Evolutionary conservation across 2,329 filamentous ascomycete species (phyloP).

Genomic region (Macrophomina phaseolina): DNA sequence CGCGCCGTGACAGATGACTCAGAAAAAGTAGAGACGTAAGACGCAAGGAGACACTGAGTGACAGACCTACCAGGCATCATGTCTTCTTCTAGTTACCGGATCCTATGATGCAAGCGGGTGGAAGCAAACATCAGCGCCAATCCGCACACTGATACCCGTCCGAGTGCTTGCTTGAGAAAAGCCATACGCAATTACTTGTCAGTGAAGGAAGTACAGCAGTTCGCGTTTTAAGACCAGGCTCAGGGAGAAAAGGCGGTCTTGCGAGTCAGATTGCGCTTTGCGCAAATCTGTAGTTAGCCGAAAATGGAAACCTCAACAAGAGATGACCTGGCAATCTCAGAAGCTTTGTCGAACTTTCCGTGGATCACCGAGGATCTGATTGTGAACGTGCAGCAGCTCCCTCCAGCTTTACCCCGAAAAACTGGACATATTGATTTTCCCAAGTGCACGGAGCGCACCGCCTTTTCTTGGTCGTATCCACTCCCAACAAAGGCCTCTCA

Average conservation of each 20-base stretch:
- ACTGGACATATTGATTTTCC: slow-evolving; percentile 1
- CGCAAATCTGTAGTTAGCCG: slow-evolving; percentile 16
- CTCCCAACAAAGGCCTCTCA: slow-evolving; percentile 16
- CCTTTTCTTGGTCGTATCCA: slow-evolving; percentile 18
- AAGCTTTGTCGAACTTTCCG: not conserved
- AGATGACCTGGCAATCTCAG: not conserved
- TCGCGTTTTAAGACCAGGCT: not conserved
- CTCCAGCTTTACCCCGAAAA: not conserved
- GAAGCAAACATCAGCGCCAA: not conserved
- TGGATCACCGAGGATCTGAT: not conserved
- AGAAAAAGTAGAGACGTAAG: not conserved
- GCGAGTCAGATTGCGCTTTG: slow-evolving; percentile 1
- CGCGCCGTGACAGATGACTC: not conserved
- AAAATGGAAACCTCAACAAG: not conserved
- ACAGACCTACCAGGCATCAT: slow-evolving; percentile 5
- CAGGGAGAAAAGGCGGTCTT: not conserved
- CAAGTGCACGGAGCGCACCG: slow-evolving; percentile 15
- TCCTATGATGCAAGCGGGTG: not conserved
- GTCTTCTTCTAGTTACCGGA: slow-evolving; percentile 1
- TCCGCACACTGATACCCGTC: not conserved
- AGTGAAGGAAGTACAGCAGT: too few species aligned
- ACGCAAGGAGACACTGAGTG: not conserved
- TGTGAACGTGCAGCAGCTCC: not conserved
- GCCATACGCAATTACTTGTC: not conserved
- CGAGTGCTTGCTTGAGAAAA: not conserved